Evolutionary conservation across 306 rosid genomes (phyloP).

Genomic region (Vigna radiata): DNA sequence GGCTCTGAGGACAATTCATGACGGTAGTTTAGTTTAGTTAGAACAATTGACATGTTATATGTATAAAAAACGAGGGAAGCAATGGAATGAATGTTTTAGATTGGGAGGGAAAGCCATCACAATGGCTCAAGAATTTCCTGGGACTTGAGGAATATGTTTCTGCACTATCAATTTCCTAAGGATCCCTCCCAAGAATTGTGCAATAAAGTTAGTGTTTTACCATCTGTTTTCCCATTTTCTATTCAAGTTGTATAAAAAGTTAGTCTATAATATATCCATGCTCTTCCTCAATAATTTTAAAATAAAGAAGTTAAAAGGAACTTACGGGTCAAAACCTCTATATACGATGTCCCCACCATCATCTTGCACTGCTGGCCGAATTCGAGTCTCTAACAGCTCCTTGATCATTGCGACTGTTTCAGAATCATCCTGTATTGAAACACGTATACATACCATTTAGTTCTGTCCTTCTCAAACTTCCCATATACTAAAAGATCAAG

Average conservation of each 20-base stretch:
- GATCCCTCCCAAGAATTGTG: background rate
- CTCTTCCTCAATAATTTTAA: conserved; percentile 4
- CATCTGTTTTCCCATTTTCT: background rate
- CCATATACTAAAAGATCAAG: background rate
- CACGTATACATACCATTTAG: background rate
- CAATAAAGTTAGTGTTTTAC: background rate
- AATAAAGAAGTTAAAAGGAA: conserved; percentile 29
- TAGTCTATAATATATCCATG: background rate
- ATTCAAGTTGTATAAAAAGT: background rate
- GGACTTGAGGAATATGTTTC: background rate
- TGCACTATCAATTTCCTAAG: background rate
- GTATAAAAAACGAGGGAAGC: background rate
- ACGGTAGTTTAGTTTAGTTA: background rate
- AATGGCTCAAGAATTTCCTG: background rate
- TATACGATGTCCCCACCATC: conserved; percentile 98
- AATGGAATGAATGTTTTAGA: background rate
- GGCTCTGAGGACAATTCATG: background rate
- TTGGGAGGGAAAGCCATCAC: background rate
- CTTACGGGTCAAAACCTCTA: conserved; percentile 73
- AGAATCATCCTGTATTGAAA: conserved; percentile 83
- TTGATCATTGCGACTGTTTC: conserved; percentile 97
- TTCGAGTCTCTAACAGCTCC: conserved; percentile 92
- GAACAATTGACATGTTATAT: background rate
- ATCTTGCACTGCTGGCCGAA: conserved; percentile 96
- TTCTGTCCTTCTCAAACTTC: conserved; percentile 9